Percentiles rank a stretch among this genome's conserved stretches.
phyloP scores from a whole-genome alignment of 148 eudicot genomes.

The Cornus kousa region DNA sequence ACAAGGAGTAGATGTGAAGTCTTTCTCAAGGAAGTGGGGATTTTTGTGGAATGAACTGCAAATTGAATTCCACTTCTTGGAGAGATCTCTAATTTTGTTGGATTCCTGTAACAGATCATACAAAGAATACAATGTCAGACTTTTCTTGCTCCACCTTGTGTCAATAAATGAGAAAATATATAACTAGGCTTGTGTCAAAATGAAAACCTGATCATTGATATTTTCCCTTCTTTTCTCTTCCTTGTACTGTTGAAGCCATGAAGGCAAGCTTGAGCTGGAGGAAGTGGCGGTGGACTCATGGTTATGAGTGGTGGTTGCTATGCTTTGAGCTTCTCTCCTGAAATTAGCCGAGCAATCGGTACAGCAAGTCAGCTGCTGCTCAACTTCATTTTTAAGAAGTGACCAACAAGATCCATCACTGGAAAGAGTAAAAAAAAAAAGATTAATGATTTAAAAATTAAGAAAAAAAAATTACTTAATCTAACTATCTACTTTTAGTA shows the following conservation, averaged over 20 bases:
- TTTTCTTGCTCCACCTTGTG: background rate
- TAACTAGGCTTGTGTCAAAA: background rate
- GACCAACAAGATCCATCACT: conserved; percentile 44
- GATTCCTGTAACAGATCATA: conserved; percentile 37
- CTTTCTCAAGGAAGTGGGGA: conserved; percentile 40
- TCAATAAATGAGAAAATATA: background rate
- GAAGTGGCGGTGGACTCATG: conserved; percentile 28
- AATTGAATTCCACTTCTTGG: conserved; percentile 79
- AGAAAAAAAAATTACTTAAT: background rate
- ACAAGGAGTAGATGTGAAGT: conserved; percentile 48
- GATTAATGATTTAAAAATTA: background rate
- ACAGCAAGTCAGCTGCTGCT: conserved; percentile 57
- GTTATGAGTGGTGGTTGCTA: conserved; percentile 4
- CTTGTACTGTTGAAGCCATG: conserved; percentile 72
- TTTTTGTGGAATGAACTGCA: conserved; percentile 57
- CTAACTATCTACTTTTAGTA: background rate
- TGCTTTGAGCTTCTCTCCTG: conserved; percentile 33
- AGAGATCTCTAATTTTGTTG: conserved; percentile 54
- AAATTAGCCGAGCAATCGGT: conserved; percentile 44
- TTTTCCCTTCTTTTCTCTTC: conserved; percentile 38
- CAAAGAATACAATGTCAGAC: background rate
- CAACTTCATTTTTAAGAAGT: conserved; percentile 27
- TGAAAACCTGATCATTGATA: conserved; percentile 44
- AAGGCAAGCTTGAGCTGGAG: conserved; percentile 51
- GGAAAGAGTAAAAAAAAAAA: conserved; percentile 9